Evolutionary conservation across 176 grass and related monocot species (phyloP), one percentile per base, ranked within the genome.

Genomic region (Echinochloa phyllopogon): DNA sequence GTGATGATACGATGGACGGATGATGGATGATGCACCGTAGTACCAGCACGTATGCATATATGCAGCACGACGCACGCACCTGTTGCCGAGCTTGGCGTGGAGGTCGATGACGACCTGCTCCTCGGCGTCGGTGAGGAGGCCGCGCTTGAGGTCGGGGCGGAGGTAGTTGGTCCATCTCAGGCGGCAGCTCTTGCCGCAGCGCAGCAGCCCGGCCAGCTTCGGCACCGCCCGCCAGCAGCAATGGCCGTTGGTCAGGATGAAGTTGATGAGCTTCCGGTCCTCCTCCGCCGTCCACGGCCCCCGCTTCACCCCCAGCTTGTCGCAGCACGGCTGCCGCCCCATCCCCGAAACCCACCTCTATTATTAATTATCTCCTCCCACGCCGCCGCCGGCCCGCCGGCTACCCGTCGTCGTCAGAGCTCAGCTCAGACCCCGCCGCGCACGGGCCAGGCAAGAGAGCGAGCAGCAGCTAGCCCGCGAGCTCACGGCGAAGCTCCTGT

Each of bases 181-280:
- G 65, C 96, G 68, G 84, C 96, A 98, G 83, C 96, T 98, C 93
- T 98, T 98, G 33, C 96, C 96, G 83, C 92, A 98, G 48, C 96
- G 87, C 40, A 94, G 80, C 59, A 98, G 85, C 2, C 96, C 96
- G 0, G 93, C 96, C 12, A 95, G 86, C 88, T 97, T 94, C 45
- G 95, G 95, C 74, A 97, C 92, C 15, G 95, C 92, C 27, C 95
- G 58, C 95, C 95, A 97, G 81, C 92, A 97, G 92, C 92, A 97
- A 68, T 92, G 94, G 23, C 92, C 94, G 57, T 94, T 94, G 53
- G 79, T 92, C 6, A 92, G 77, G 90, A 97, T 94, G 94, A 97
- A 97, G 75, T 52, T 77, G 65, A 97, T 94, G 39, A 97, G 89
- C 87, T 94, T 97, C 57, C 80, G 87, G 75, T 97, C 94, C 79